Conservation (phyloP, 2,329 filamentous ascomycete species). For the Fusarium duplospermum region DNA sequence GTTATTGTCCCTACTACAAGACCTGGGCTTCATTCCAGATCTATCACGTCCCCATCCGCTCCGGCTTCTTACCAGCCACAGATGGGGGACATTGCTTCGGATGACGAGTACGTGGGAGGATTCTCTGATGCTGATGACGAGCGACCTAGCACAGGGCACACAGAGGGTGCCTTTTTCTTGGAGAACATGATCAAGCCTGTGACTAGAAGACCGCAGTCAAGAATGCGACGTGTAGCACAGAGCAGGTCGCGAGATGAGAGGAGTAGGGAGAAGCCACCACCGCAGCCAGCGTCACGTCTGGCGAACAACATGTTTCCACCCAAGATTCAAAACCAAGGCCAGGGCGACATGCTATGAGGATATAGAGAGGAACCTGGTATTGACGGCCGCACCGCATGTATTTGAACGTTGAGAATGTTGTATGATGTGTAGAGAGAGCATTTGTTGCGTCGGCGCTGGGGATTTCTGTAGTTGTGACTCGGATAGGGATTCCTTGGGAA, state of each 20-base stretch:
- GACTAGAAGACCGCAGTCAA: conserved; percentile 66
- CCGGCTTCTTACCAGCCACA: conserved; percentile 66
- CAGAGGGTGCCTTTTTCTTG: conserved; percentile 64
- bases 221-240: conserved; percentile 45
- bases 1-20: conserved; percentile 56
- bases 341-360: conserved; percentile 51
- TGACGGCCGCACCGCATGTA: conserved; percentile 9
- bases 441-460: conserved; percentile 24
- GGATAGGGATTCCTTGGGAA: neutral
- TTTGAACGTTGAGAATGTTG: conserved; percentile 18
- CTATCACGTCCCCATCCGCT: conserved; percentile 82
- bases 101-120: conserved; percentile 80
- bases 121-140: conserved; percentile 83
- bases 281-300: conserved; percentile 57
- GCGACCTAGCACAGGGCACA: conserved; percentile 53
- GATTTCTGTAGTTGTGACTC: neutral
- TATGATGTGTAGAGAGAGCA: conserved; percentile 20
- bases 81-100: conserved; percentile 73
- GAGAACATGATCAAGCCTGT: conserved; percentile 72
- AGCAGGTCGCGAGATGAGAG: conserved; percentile 51
- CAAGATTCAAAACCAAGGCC: conserved; percentile 49
- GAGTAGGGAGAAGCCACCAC: conserved; percentile 49
- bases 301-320: conserved; percentile 48
- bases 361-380: conserved; percentile 1
- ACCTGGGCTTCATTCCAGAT: conserved; percentile 81